Conservation (phyloP, 345 rosid genomes). For the Orychophragmus violaceus region DNA sequence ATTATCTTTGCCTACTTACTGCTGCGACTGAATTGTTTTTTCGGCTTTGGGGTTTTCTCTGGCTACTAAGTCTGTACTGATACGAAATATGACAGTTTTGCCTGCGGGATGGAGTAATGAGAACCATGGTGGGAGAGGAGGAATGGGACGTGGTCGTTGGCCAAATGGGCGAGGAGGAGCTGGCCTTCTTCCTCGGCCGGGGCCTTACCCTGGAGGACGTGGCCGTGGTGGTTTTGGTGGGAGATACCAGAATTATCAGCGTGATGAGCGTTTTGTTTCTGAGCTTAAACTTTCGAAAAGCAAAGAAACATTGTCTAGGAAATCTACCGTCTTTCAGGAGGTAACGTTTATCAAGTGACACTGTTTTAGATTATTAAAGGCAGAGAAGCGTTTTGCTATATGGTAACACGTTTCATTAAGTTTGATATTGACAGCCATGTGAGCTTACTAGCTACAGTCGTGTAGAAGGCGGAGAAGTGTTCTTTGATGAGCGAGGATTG, state of each 20-base stretch:
- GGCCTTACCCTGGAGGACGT: conserved; percentile 76
- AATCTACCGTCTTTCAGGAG: conserved; percentile 77
- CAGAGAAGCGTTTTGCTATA: background rate
- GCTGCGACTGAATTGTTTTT: background rate
- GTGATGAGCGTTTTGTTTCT: conserved; percentile 87
- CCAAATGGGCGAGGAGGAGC: conserved; percentile 66
- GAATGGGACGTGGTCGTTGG: conserved; percentile 84
- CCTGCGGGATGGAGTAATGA: conserved; percentile 50
- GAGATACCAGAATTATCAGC: conserved; percentile 64
- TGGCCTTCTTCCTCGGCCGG: conserved; percentile 90
- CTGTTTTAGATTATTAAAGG: background rate
- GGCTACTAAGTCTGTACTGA: no score
- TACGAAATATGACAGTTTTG: conserved; percentile 55
- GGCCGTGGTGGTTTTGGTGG: conserved; percentile 51
- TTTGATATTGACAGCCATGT: conserved; percentile 55
- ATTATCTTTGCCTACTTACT: background rate
- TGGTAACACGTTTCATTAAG: background rate
- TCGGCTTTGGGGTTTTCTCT: no score
- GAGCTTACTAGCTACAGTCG: conserved; percentile 92
- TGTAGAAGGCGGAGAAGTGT: conserved; percentile 73
- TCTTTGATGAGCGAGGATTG: conserved; percentile 72
- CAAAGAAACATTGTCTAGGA: conserved; percentile 85
- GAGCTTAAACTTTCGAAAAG: conserved; percentile 80
- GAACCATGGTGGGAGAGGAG: conserved; percentile 53
- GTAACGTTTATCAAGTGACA: conserved; percentile 35